phyloP scores from a whole-genome alignment of 441 rosid species.

The Populus hybrid region DNA sequence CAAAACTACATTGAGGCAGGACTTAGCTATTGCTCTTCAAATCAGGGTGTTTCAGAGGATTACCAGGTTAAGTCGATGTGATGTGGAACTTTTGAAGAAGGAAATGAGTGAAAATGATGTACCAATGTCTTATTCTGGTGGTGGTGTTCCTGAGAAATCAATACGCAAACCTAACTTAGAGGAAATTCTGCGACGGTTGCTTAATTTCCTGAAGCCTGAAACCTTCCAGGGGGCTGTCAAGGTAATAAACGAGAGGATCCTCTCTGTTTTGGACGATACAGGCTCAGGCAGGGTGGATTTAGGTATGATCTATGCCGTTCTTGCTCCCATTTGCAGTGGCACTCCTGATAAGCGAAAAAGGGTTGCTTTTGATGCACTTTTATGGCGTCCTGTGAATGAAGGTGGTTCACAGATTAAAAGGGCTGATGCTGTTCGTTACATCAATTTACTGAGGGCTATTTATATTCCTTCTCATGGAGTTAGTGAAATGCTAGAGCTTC shows the following conservation, averaged over 20 bases:
- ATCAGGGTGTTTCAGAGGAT: constrained; percentile 80
- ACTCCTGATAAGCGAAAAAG: constrained; percentile 66
- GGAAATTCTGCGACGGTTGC: constrained; percentile 67
- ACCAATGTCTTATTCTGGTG: constrained; percentile 79
- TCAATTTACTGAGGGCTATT: constrained; percentile 73
- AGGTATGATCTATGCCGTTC: constrained; percentile 82
- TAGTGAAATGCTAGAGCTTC: constrained; percentile 68
- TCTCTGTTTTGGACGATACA: constrained; percentile 63
- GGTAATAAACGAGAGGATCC: constrained; percentile 83
- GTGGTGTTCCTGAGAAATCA: constrained; percentile 79
- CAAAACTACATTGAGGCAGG: constrained; percentile 68
- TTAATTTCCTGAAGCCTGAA: constrained; percentile 73
- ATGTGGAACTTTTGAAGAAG: constrained; percentile 72
- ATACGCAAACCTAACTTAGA: constrained; percentile 82
- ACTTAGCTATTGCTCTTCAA: constrained; percentile 64
- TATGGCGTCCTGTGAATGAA: constrained; percentile 79
- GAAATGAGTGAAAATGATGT: constrained; percentile 79
- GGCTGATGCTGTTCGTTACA: constrained; percentile 56
- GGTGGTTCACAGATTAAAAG: constrained; percentile 65
- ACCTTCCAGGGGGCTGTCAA: constrained; percentile 91
- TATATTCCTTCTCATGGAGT: constrained; percentile 63
- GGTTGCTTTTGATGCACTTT: constrained; percentile 77
- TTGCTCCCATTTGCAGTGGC: constrained; percentile 84
- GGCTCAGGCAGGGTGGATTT: constrained; percentile 89
- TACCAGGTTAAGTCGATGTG: constrained; percentile 74